Evolutionary conservation across 306 rosid genomes (phyloP), one percentile per base, ranked within the genome.

Genomic region (Prunus salicina): DNA sequence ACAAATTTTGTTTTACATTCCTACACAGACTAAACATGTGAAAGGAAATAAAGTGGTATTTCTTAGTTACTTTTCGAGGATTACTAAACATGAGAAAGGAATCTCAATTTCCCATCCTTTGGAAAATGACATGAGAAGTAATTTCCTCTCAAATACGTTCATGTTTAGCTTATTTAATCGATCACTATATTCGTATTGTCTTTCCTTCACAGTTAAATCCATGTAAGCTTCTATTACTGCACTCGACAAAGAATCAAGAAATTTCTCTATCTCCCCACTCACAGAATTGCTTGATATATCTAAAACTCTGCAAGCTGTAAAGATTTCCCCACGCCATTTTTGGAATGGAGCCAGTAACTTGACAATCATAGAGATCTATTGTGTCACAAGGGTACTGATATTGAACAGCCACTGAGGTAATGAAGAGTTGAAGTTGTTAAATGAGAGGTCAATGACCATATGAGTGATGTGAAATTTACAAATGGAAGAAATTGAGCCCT

Each of bases 381-480:
- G 5, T 46, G 7, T 32, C 34, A 53, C 16, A 20, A 75, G 43
- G 22, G 16, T 64, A 47, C 14, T 30, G 13, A 75, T 34, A 9
- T 41, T 75, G 14, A 32, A 64, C 12, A 50, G 56, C 64, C 72
- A 64, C 7, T 20, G 13, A 12, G 78, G 72, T 1, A 75, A 30
- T 12, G 71, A 46, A 62, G 71, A 62, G 67, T 74, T 74, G 6
- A 49, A 28, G 32, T 19, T 0, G 27, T 61, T 74, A 3, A 0
- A 0, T 46, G 32, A 66, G 4, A 63, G 0, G 4, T 63, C 14
- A 2, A 74, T 6, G 63, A 7, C 41, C 41, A 19, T 1, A 0
- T 1, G 0, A 75, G 71, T 8, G 71, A 64, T 30, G 78, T 50
- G 11, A 64, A 50, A 56, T 75, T 75, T 13, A 64, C 22, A 64